Conservation (phyloP, 768 basidiomycete genomes). For the Lactarius vividus region DNA sequence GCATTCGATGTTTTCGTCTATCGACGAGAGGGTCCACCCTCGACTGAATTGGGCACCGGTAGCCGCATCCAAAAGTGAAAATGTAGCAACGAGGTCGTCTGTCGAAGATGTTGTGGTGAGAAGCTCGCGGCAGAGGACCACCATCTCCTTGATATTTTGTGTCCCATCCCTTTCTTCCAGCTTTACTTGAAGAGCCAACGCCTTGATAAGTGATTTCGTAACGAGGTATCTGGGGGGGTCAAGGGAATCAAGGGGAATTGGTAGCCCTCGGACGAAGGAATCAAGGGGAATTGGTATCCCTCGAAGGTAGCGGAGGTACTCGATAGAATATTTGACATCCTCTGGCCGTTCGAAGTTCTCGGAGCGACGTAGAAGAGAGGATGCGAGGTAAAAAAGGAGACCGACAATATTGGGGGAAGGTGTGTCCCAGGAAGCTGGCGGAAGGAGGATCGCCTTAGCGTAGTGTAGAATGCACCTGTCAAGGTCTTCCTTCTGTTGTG, state of each 20-base stretch:
- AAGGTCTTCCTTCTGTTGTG: background rate
- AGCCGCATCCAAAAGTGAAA: no score
- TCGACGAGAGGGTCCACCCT: no score
- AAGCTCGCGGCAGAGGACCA: background rate
- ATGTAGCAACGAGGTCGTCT: no score
- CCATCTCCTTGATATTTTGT: background rate
- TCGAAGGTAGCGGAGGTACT: conserved; percentile 35
- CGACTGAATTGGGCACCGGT: no score
- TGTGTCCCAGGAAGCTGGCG: background rate
- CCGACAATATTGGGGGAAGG: background rate
- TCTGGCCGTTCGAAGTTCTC: background rate
- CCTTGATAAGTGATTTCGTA: background rate
- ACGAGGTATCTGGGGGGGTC: background rate
- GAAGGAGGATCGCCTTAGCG: background rate
- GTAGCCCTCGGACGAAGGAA: conserved; percentile 35
- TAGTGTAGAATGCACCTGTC: background rate
- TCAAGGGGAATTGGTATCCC: background rate
- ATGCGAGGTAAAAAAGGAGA: background rate
- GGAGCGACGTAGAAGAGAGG: background rate
- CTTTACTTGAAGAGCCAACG: background rate
- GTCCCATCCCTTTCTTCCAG: background rate
- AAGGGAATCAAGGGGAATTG: background rate
- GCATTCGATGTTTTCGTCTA: background rate
- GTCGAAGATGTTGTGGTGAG: background rate
- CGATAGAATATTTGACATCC: background rate